Percentiles rank a stretch among this genome's conserved stretches.
These are phyloP conservation scores for Fusarium subtropicale DNA, from an alignment of 2,329 filamentous ascomycete genomes.

Conservation along the genomic window DNA sequence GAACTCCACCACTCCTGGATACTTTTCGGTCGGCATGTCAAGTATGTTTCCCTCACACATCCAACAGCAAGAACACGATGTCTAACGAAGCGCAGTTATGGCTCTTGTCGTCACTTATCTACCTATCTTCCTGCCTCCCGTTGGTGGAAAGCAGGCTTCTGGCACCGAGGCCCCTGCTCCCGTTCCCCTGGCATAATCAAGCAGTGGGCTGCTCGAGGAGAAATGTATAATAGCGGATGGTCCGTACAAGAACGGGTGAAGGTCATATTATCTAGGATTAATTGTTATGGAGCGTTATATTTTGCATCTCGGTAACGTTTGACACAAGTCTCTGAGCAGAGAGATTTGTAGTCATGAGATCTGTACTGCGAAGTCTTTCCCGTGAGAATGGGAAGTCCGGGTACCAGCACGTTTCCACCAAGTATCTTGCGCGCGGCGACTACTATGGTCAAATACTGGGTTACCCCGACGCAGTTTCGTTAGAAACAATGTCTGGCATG, in stretches of 20 bases:
- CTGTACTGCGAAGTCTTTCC: slow-evolving; percentile 12
- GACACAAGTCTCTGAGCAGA: not conserved
- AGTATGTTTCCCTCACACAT: slow-evolving; percentile 61
- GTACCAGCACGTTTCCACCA: not conserved
- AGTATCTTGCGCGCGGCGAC: not conserved
- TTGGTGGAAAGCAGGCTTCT: slow-evolving; percentile 47
- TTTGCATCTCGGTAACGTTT: not conserved
- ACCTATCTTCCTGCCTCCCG: slow-evolving; percentile 62
- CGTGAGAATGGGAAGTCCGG: slow-evolving; percentile 9
- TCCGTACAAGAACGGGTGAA: not conserved
- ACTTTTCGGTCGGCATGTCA: slow-evolving; percentile 82
- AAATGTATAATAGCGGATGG: slow-evolving; percentile 13
- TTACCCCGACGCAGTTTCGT: not conserved
- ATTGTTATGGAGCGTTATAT: slow-evolving; percentile 26
- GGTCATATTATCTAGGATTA: not conserved
- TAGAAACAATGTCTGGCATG: not conserved
- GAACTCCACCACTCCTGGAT: slow-evolving; percentile 73
- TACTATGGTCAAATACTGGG: not conserved
- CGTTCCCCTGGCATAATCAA: slow-evolving; percentile 32
- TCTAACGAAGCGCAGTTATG: slow-evolving; percentile 61
- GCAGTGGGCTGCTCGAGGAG: not conserved
- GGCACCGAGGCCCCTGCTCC: slow-evolving; percentile 50
- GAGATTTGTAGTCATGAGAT: not conserved
- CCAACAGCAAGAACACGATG: not conserved
- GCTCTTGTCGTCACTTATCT: slow-evolving; percentile 66